Evolutionary conservation across 2,329 filamentous ascomycete genomes (phyloP).

Genomic region (Sclerotinia trifoliorum): DNA sequence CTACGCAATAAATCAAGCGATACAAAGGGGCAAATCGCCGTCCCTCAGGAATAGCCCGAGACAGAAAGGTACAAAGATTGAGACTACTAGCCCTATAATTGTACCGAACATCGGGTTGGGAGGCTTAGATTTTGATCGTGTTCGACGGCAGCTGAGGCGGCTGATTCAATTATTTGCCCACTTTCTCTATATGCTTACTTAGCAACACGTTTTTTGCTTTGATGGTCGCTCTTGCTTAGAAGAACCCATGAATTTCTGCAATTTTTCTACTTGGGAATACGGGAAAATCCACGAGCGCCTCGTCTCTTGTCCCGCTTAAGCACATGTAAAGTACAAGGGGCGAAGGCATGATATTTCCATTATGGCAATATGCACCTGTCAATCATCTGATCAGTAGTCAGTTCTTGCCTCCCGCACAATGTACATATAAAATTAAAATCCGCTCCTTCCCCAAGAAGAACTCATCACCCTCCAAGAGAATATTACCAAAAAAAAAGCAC

Average conservation of each 20-base stretch:
- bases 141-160: neutral
- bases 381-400: constrained; percentile 16
- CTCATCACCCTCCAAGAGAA: neutral
- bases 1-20: neutral
- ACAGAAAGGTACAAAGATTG: neutral
- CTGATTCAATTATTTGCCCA: neutral
- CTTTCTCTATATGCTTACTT: neutral
- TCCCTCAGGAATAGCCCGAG: constrained; percentile 3
- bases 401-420: neutral
- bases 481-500: neutral
- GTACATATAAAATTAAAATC: constrained; percentile 11
- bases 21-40: neutral
- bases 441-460: neutral
- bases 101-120: neutral
- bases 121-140: constrained; percentile 3
- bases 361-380: neutral
- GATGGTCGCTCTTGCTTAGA: neutral
- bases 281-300: constrained; percentile 5
- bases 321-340: neutral
- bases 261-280: neutral
- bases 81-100: neutral
- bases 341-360: neutral
- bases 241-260: neutral
- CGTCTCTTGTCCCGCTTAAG: constrained; percentile 4
- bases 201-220: neutral